Conservation (phyloP, 2,329 filamentous ascomycete genomes). For the Fusarium sp. region DNA sequence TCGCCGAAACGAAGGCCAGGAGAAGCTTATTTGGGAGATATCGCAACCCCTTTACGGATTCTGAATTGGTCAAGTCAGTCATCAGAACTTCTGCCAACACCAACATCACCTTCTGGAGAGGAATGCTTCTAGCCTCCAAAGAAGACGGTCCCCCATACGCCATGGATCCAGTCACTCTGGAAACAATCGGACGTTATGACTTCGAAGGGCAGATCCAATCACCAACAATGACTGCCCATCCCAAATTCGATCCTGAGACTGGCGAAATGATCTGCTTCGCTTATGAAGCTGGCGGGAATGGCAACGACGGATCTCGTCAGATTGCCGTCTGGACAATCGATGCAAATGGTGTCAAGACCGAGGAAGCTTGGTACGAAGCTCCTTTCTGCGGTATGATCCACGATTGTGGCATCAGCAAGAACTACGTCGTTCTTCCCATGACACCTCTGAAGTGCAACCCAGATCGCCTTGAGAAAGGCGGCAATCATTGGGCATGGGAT, state of each 20-base stretch:
- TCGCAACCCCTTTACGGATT: conserved; percentile 19
- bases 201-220: conserved; percentile 18
- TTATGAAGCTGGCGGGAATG: conserved; percentile 10
- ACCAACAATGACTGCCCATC: conserved; percentile 16
- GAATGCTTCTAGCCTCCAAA: conserved; percentile 15
- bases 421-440: conserved; percentile 22
- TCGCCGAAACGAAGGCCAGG: background rate
- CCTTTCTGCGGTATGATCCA: conserved; percentile 27
- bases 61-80: conserved; percentile 6
- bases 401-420: conserved; percentile 16
- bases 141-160: conserved; percentile 15
- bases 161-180: conserved; percentile 19
- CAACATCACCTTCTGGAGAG: conserved; percentile 14
- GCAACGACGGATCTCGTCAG: conserved; percentile 2
- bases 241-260: conserved; percentile 6
- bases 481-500: conserved; percentile 25
- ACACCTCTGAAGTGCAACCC: conserved; percentile 8
- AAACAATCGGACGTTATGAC: conserved; percentile 5
- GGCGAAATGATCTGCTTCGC: conserved; percentile 12
- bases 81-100: conserved; percentile 23
- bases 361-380: conserved; percentile 17
- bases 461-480: conserved; percentile 5
- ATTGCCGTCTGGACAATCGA: conserved; percentile 7
- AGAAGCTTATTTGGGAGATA: conserved; percentile 24
- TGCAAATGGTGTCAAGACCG: background rate